Evolutionary conservation across 345 rosid species (phyloP).

Genomic region (Noccaea bulbosa): DNA sequence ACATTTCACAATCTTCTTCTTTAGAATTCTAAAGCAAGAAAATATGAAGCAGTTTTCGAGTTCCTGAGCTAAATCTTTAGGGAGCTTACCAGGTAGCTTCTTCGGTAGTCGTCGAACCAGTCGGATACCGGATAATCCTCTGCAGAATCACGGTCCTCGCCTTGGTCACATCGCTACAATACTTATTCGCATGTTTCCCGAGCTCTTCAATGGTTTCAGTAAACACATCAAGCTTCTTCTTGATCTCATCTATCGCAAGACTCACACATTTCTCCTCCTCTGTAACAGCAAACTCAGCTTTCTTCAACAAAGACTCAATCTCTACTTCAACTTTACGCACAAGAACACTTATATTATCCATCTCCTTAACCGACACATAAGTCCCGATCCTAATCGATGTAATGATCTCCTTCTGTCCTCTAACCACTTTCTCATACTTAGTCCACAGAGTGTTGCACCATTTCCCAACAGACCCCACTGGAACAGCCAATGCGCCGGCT

Average conservation of each 20-base stretch:
- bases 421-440: conserved; percentile 57
- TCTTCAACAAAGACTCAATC: conserved; percentile 60
- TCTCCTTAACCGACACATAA: conserved; percentile 59
- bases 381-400: conserved; percentile 56
- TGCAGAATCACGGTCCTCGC: conserved; percentile 77
- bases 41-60: conserved; percentile 1
- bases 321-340: conserved; percentile 57
- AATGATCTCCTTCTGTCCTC: conserved; percentile 59
- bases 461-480: conserved; percentile 72
- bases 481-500: conserved; percentile 72
- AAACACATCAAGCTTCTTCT: conserved; percentile 65
- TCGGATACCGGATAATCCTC: conserved; percentile 58
- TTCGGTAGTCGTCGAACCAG: conserved; percentile 36
- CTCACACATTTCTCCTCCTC: conserved; percentile 66
- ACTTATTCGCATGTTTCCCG: conserved; percentile 62
- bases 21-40: not conserved
- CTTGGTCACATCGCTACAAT: conserved; percentile 66
- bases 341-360: conserved; percentile 67
- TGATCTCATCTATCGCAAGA: conserved; percentile 79
- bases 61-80: not conserved
- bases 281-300: conserved; percentile 54
- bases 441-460: conserved; percentile 80
- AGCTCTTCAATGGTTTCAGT: conserved; percentile 64
- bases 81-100: conserved; percentile 39
- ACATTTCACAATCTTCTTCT: conserved; percentile 9